Base-by-base conservation (phyloP, 495 filamentous ascomycete species). In the Daldinia childiae region DNA sequence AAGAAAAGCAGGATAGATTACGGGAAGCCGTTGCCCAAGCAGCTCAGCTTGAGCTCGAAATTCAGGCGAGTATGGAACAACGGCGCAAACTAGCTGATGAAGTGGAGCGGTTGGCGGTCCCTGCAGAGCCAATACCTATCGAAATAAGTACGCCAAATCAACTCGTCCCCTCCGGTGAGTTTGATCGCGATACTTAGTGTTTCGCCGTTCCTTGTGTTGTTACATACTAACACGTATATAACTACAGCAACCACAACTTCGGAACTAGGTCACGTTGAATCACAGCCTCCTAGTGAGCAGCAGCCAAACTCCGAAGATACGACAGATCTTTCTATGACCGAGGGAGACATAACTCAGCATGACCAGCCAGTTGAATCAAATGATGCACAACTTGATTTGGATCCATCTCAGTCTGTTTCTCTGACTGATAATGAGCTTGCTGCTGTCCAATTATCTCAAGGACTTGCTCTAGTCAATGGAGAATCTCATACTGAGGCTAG, bases 21-120 rank as follows among this genome's bases (percentile, higher is more conserved):
- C 83, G 83, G 57, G 76, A 84, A 36, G 68, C 90, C 54, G 82
- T 82, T 39, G 78, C 84, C 34, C 87, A 93, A 75, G 85, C 90
- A 64, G 83, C 82, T 43, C 83, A 80, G 26, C 80, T 93, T 7
- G 80, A 91, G 64, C 81, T 83, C 6, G 87, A 90, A 66, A 85
- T 91, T 8, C 83, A 86, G 39, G 83, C 75, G 29, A 77, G 68
- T 55, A 50, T 81, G 15, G 80, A 82, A 29, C 77, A 82, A 52
- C 79, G 81, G 68, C 78, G 78, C 56, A 82, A 79, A 48, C 79
- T 90, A 38, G 76, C 81, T 3, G 83, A 86, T 7, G 89, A 92
- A 63, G 80, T 90, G 58, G 84, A 88, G 45, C 72, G 77, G 39
- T 80, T 89, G 0, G 82, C 86, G 17, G 78, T 83, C 69, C 75